Evolutionary conservation across 768 basidiomycete genomes (phyloP), one percentile per base, ranked within the genome.

Genomic region (Imleria badia): DNA sequence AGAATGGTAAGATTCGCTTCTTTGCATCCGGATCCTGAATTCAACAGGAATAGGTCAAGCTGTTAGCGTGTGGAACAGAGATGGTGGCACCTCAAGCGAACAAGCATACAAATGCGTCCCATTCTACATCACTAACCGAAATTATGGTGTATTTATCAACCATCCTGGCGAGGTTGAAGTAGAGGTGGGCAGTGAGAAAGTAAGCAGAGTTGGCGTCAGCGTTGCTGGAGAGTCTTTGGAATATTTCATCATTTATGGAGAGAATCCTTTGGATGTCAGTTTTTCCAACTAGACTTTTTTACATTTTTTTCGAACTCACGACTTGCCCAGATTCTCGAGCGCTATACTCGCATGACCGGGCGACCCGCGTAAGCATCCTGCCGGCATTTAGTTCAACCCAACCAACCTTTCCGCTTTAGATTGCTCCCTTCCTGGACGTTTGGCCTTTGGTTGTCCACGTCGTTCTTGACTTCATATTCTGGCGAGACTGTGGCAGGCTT

Each of bases 121-220:
- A 2, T 87, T 86, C 69, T 85, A 85, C 58, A 80, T 87, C 62
- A 85, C 84, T 15, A 85, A 85, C 65, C 74, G 82, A 44, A 82
- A 83, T 52, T 90, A 89, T 56, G 89, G 87, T 33, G 79, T 89
- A 14, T 90, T 89, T 65, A 81, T 91, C 64, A 87, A 89, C 68
- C 81, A 88, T 60, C 78, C 86, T 0, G 88, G 86, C 11, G 87
- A 89, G 61, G 86, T 90, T 23, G 86, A 89, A 63, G 79, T 89
- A 38, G 87, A 89, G 63, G 81, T 89, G 5, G 81, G 82, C 13
- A 82, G 83, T 59, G 84, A 86, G 68, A 82, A 82, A 69, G 82
- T 85, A 60, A 75, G 75, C 66, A 74, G 86, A 42, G 84, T 86
- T 5, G 87, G 85, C 2, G 73, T 83, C 30, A 83, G 82, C 46